Percentiles rank a stretch among this genome's conserved stretches.
Conservation (phyloP, 2,329 filamentous ascomycete genomes). For the Elsinoe australis region DNA sequence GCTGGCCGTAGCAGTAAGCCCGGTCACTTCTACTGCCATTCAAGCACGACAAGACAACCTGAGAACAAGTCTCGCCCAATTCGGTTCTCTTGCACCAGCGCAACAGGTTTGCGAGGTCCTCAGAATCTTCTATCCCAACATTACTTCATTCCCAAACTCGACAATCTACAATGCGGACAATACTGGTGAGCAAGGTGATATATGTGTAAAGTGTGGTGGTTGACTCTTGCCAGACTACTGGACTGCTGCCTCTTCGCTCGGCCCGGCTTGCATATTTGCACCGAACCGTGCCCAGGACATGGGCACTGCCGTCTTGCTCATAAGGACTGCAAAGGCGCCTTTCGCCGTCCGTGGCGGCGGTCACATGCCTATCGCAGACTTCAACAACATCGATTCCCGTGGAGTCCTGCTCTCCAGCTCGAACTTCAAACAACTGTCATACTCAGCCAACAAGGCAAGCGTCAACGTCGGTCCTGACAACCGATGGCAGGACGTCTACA, state of each 20-base stretch:
- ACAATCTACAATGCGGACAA: conserved; percentile 2
- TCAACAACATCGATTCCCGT: conserved; percentile 11
- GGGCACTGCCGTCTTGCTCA: neutral
- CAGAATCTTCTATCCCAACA: neutral
- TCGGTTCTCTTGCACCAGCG: neutral
- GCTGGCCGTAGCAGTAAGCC: neutral
- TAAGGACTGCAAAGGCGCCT: conserved; percentile 6
- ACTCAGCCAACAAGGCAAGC: neutral
- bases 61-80: neutral
- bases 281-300: neutral
- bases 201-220: no score
- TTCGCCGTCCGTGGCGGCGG: conserved; percentile 10
- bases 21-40: neutral
- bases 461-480: conserved; percentile 11
- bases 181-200: neutral
- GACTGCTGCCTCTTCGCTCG: conserved; percentile 2
- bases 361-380: conserved; percentile 8
- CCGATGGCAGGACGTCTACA: conserved; percentile 14
- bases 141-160: conserved; percentile 2
- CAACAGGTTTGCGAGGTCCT: conserved; percentile 8
- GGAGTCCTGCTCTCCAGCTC: conserved; percentile 6
- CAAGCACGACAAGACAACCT: conserved; percentile 1
- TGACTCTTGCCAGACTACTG: conserved; percentile 17
- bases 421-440: conserved; percentile 9
- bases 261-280: conserved; percentile 2